phyloP scores from a whole-genome alignment of 768 basidiomycete species.

The Tremella fuciformis region DNA sequence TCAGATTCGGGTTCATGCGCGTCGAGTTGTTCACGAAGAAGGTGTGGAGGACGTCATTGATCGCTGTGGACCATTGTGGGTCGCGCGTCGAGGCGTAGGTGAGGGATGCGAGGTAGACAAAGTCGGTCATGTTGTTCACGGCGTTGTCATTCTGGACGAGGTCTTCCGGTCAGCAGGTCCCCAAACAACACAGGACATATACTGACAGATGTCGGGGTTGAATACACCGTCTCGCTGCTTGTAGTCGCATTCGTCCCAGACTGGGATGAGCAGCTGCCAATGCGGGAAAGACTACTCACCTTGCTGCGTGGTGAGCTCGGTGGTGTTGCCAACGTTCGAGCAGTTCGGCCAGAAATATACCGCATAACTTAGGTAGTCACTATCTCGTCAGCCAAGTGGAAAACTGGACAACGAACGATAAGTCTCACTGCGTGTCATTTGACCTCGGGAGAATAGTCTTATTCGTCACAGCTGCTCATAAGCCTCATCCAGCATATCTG shows the following conservation, averaged over 20 bases:
- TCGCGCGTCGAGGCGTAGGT: conserved; percentile 58
- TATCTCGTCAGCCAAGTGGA: conserved; percentile 5
- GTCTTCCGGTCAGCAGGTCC: conserved; percentile 23
- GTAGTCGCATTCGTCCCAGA: conserved; percentile 57
- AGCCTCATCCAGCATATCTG: background rate
- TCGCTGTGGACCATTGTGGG: conserved; percentile 57
- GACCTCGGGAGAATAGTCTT: conserved; percentile 11
- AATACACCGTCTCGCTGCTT: conserved; percentile 61
- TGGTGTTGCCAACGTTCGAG: conserved; percentile 60
- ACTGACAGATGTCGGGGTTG: conserved; percentile 61
- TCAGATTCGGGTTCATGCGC: conserved; percentile 64
- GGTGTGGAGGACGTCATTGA: conserved; percentile 59
- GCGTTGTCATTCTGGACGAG: conserved; percentile 60
- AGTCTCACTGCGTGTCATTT: conserved; percentile 9
- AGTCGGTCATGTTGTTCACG: conserved; percentile 61
- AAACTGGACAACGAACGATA: background rate
- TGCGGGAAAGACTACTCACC: conserved; percentile 46
- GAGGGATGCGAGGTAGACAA: conserved; percentile 63
- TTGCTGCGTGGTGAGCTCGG: conserved; percentile 59
- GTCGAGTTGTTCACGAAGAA: conserved; percentile 60
- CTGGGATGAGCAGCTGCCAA: conserved; percentile 3
- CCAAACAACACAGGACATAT: background rate
- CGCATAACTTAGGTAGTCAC: conserved; percentile 31
- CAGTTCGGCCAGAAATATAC: conserved; percentile 62
- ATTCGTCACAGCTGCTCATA: conserved; percentile 10